A percentile compares a stretch with the other conserved stretches of the same genome.
Evolutionary conservation across 352 stramenopile genomes (phyloP).

Genomic region (Phytopythium boreale): DNA sequence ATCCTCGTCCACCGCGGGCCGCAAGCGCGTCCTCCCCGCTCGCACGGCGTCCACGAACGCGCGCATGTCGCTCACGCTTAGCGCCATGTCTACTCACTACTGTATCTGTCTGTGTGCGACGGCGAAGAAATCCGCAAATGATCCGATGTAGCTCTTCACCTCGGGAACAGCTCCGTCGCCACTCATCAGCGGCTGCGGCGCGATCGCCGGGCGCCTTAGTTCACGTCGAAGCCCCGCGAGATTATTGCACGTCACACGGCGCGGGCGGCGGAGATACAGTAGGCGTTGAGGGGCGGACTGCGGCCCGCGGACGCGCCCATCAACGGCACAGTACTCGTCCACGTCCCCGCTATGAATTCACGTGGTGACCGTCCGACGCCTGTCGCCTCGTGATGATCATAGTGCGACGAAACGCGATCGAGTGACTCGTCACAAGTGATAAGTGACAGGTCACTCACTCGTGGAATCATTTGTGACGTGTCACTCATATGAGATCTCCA

Average conservation of each 20-base stretch:
- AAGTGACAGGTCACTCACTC: not conserved
- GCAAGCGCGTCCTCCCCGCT: not conserved
- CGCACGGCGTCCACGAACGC: slow-evolving; percentile 1
- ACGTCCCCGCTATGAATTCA: slow-evolving; percentile 1
- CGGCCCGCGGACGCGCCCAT: too few species aligned
- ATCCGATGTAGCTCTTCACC: not conserved
- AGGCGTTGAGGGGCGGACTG: not conserved
- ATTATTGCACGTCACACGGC: not conserved
- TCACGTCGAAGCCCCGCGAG: not conserved
- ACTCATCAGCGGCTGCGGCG: not conserved
- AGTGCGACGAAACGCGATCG: not conserved
- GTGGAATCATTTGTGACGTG: not conserved
- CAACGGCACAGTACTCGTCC: not conserved
- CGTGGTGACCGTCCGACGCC: not conserved
- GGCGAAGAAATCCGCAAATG: not conserved
- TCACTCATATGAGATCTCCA: not conserved
- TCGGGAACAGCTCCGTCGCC: not conserved
- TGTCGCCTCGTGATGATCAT: slow-evolving; percentile 8
- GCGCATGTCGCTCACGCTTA: not conserved
- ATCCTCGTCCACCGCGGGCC: not conserved
- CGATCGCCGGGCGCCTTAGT: not conserved
- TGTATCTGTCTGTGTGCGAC: not conserved
- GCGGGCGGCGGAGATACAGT: not conserved
- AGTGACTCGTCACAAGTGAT: not conserved
- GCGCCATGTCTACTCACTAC: not conserved